These are phyloP conservation scores for Hirsutella thompsonii DNA, from an alignment of 2,329 filamentous ascomycete species.

Conservation along the genomic window DNA sequence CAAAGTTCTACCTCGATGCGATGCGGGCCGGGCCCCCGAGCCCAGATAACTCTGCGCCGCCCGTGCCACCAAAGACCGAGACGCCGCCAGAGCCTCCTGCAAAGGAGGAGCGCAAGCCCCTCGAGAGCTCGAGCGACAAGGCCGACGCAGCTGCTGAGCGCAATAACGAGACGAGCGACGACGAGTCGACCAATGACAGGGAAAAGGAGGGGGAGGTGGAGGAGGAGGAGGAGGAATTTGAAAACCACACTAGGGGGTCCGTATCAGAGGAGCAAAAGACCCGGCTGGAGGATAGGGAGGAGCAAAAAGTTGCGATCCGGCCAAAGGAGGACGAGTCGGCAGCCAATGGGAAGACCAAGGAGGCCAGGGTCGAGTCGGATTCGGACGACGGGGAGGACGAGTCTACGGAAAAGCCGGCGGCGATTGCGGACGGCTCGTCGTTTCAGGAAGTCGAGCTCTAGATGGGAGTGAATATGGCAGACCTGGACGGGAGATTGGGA, in stretches of 20 bases:
- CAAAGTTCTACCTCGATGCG: slow-evolving; percentile 92
- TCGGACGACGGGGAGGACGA: slow-evolving; percentile 10
- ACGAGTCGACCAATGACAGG: slow-evolving; percentile 5
- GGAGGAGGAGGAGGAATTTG: too few relatives aligned
- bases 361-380: slow-evolving; percentile 15
- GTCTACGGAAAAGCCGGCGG: slow-evolving; percentile 22
- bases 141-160: background rate
- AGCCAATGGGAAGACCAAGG: slow-evolving; percentile 17
- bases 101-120: slow-evolving; percentile 9
- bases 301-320: slow-evolving; percentile 38
- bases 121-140: background rate
- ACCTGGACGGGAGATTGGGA: too few relatives aligned
- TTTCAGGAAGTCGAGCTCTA: slow-evolving; percentile 52
- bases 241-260: slow-evolving; percentile 22
- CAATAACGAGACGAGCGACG: slow-evolving; percentile 3
- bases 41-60: slow-evolving; percentile 19
- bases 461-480: slow-evolving; percentile 3
- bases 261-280: slow-evolving; percentile 41
- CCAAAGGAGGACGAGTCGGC: slow-evolving; percentile 15
- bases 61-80: slow-evolving; percentile 14
- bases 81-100: slow-evolving; percentile 9
- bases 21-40: slow-evolving; percentile 31
- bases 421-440: slow-evolving; percentile 42
- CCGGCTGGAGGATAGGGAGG: slow-evolving; percentile 39
- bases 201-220: too few relatives aligned